phyloP scores from a whole-genome alignment of 768 basidiomycete species.

The Tubosaeta brunneosetosa region DNA sequence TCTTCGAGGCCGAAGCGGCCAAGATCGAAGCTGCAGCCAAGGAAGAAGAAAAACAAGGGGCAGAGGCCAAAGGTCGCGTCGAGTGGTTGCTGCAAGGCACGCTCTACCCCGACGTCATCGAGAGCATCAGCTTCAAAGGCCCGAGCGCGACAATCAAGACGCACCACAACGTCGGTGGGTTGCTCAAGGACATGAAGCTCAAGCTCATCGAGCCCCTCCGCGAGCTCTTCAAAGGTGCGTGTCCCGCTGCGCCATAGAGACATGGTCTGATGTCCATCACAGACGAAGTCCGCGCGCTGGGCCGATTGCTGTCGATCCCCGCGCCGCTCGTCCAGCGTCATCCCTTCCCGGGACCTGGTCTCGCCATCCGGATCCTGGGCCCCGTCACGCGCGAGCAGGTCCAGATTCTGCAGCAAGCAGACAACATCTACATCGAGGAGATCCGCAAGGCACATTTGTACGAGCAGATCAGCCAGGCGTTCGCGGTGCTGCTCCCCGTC shows the following conservation, averaged over 20 bases:
- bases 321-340: conserved; percentile 91
- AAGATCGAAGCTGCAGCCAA: conserved; percentile 83
- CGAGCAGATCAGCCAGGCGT: conserved; percentile 92
- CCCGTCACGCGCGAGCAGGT: conserved; percentile 94
- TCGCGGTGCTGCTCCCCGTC: conserved; percentile 93
- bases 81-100: conserved; percentile 98
- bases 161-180: conserved; percentile 96
- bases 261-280: background rate
- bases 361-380: conserved; percentile 96
- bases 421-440: conserved; percentile 96
- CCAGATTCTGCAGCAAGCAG: conserved; percentile 83
- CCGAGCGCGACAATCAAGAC: conserved; percentile 99
- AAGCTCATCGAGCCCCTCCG: conserved; percentile 97
- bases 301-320: conserved; percentile 87
- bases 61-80: conserved; percentile 78
- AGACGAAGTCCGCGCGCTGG: conserved; percentile 96
- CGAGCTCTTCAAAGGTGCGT: conserved; percentile 93
- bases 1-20: conserved; percentile 91
- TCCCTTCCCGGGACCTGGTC: conserved; percentile 97
- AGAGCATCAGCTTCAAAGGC: conserved; percentile 98
- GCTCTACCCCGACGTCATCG: conserved; percentile 97
- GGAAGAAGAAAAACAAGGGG: conserved; percentile 63
- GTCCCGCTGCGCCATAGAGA: background rate
- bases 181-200: conserved; percentile 96
- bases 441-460: conserved; percentile 91